phyloP scores from a whole-genome alignment of 1,284 basidiomycete genomes.

The Leccinum pseudoinsigne region DNA sequence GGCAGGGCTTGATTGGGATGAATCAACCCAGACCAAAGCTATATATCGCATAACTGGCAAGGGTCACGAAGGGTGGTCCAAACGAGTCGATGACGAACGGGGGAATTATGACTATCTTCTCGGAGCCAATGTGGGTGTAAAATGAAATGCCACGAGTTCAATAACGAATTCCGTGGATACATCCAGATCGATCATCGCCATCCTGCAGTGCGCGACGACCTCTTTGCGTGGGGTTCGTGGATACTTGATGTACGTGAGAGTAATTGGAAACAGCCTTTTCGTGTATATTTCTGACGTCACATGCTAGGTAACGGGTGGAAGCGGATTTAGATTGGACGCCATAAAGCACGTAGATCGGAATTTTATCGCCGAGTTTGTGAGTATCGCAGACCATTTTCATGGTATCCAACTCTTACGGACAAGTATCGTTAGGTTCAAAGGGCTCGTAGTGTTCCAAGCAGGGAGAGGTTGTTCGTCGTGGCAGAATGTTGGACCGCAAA shows the following conservation, averaged over 20 bases:
- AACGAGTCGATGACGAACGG: conserved; percentile 62
- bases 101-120: conserved; percentile 85
- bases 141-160: background rate
- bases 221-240: conserved; percentile 71
- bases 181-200: conserved; percentile 83
- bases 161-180: background rate
- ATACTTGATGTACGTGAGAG: conserved; percentile 54
- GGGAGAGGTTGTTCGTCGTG: conserved; percentile 63
- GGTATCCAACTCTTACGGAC: conserved; percentile 1
- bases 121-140: conserved; percentile 57
- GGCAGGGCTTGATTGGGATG: conserved; percentile 86
- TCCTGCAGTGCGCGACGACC: conserved; percentile 71
- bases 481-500: conserved; percentile 74
- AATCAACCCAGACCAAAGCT: conserved; percentile 59
- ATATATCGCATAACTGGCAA: conserved; percentile 61
- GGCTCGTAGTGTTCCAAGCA: conserved; percentile 44
- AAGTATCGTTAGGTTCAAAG: conserved; percentile 45
- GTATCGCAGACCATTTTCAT: conserved; percentile 21
- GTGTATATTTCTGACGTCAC: conserved; percentile 1
- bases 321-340: conserved; percentile 86
- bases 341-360: conserved; percentile 80
- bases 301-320: conserved; percentile 70
- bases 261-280: background rate
- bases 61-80: conserved; percentile 70
- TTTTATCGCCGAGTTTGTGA: conserved; percentile 67